A percentile compares a stretch with the other conserved stretches of the same genome.
These are phyloP conservation scores for Aspergillus ellipticus DNA, from an alignment of 495 filamentous ascomycete species.

Conservation along the genomic window DNA sequence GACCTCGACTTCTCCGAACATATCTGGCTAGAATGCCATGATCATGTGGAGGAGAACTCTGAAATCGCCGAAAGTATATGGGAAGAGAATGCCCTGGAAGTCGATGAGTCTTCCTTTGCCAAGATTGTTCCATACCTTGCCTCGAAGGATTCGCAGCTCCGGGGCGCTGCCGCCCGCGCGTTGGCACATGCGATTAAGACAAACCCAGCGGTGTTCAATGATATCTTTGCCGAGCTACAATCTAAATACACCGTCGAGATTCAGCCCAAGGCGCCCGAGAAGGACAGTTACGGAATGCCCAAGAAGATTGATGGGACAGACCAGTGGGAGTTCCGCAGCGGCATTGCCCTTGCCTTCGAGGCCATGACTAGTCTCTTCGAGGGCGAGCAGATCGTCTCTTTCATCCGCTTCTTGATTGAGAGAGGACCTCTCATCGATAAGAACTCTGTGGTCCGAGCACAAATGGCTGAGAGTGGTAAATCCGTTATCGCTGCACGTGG, in stretches of 20 bases:
- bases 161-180: slow-evolving; percentile 77
- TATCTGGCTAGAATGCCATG: slow-evolving; percentile 89
- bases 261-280: slow-evolving; percentile 73
- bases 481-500: slow-evolving; percentile 75
- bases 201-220: slow-evolving; percentile 51
- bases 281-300: slow-evolving; percentile 91
- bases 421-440: slow-evolving; percentile 77
- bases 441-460: slow-evolving; percentile 68
- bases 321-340: slow-evolving; percentile 85
- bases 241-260: slow-evolving; percentile 69
- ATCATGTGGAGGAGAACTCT: slow-evolving; percentile 82
- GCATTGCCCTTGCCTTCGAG: slow-evolving; percentile 81
- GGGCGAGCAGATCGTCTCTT: slow-evolving; percentile 63
- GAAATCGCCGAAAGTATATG: slow-evolving; percentile 84
- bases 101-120: slow-evolving; percentile 58
- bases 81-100: slow-evolving; percentile 83
- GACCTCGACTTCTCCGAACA: slow-evolving; percentile 81
- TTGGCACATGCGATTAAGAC: slow-evolving; percentile 67
- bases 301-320: slow-evolving; percentile 78
- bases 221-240: slow-evolving; percentile 60
- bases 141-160: slow-evolving; percentile 70
- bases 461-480: slow-evolving; percentile 93
- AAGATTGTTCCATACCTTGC: slow-evolving; percentile 75
- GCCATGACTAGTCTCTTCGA: slow-evolving; percentile 69
- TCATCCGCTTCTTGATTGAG: slow-evolving; percentile 81